phyloP scores from a whole-genome alignment of 768 basidiomycete species.

The Boletus reticuloceps region DNA sequence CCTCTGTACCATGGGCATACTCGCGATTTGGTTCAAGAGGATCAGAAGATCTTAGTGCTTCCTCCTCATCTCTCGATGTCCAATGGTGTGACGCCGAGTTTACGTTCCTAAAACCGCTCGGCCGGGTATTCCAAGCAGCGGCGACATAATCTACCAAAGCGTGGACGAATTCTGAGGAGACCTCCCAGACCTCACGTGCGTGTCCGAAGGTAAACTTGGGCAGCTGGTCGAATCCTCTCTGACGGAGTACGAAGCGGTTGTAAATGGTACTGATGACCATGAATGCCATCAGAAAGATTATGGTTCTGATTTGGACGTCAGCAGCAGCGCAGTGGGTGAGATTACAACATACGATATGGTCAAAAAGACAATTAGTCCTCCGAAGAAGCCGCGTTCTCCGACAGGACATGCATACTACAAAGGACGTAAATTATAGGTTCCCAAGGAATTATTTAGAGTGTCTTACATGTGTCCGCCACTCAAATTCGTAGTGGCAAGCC shows the following conservation, averaged over 20 bases:
- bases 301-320: slow-evolving; percentile 37
- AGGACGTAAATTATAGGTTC: neutral
- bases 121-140: slow-evolving; percentile 18
- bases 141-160: slow-evolving; percentile 9
- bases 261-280: slow-evolving; percentile 69
- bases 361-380: slow-evolving; percentile 56
- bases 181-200: slow-evolving; percentile 18
- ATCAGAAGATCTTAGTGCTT: slow-evolving; percentile 22
- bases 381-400: slow-evolving; percentile 47
- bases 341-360: slow-evolving; percentile 52
- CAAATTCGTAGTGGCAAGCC: slow-evolving; percentile 77
- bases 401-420: slow-evolving; percentile 70
- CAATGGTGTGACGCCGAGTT: slow-evolving; percentile 31
- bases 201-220: slow-evolving; percentile 52
- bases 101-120: slow-evolving; percentile 7
- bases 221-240: slow-evolving; percentile 69
- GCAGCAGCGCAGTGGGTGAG: neutral
- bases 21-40: slow-evolving; percentile 19
- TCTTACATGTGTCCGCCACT: slow-evolving; percentile 80
- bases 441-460: neutral
- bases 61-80: slow-evolving; percentile 32
- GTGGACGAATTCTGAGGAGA: slow-evolving; percentile 19
- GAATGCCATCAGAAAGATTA: slow-evolving; percentile 60
- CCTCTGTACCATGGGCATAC: neutral
- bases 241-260: slow-evolving; percentile 72